A percentile compares a stretch with the other conserved stretches of the same genome.
phyloP scores from a whole-genome alignment of 768 basidiomycete species.

The Psilocybe cyanescens region DNA sequence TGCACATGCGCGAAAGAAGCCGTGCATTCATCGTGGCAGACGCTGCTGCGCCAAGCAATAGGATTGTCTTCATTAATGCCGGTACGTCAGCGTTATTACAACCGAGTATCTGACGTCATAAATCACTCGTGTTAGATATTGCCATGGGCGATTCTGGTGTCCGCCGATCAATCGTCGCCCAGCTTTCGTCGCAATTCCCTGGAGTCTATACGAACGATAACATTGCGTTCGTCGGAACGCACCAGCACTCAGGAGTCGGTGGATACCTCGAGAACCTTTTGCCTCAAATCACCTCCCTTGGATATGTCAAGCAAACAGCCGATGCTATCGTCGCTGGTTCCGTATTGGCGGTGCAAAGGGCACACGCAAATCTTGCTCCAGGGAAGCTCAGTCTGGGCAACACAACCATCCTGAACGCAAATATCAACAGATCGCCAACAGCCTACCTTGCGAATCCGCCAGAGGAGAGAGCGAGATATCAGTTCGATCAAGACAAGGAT shows the following conservation, averaged over 20 bases:
- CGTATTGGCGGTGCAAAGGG: conserved; percentile 68
- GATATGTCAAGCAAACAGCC: conserved; percentile 73
- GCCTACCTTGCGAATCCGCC: conserved; percentile 79
- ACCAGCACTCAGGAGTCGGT: conserved; percentile 78
- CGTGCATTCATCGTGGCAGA: conserved; percentile 80
- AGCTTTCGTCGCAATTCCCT: conserved; percentile 59
- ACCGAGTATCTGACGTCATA: background rate
- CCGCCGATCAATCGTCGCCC: conserved; percentile 66
- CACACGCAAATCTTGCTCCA: conserved; percentile 62
- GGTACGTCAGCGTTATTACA: conserved; percentile 39
- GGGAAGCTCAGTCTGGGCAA: conserved; percentile 70
- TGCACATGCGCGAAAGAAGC: conserved; percentile 80
- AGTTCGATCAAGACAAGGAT: conserved; percentile 76
- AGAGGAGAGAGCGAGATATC: conserved; percentile 66
- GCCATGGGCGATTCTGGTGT: conserved; percentile 83
- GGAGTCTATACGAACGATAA: conserved; percentile 72
- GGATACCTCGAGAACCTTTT: conserved; percentile 81
- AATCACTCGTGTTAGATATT: conserved; percentile 51
- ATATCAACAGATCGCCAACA: conserved; percentile 75
- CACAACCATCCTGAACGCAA: conserved; percentile 68
- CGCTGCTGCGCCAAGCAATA: conserved; percentile 52
- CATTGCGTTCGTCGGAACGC: conserved; percentile 76
- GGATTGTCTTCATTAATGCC: conserved; percentile 78
- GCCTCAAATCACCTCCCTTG: conserved; percentile 74
- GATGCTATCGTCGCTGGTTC: conserved; percentile 75